Percentiles rank a stretch among this genome's conserved stretches.
Conservation (phyloP, 1,284 basidiomycete genomes). For the Ceratorhiza oryzae-sativae region DNA sequence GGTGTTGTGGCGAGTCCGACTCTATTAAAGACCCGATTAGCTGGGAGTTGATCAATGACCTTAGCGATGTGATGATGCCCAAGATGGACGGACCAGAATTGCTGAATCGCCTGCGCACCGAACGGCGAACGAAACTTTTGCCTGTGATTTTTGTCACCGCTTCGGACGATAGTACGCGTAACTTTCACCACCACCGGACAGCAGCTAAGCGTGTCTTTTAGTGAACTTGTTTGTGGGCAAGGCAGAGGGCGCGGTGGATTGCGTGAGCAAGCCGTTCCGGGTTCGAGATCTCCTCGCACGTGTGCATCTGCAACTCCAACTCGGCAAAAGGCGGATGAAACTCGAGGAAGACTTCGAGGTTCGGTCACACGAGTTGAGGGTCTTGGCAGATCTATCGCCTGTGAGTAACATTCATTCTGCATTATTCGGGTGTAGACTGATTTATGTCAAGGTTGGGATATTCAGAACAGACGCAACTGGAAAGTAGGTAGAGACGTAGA, state of each 20-base stretch:
- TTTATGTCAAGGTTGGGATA: conserved; percentile 29
- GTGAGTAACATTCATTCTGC: background rate
- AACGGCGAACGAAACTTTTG: conserved; percentile 40
- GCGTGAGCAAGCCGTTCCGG: conserved; percentile 49
- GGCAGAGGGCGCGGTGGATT: conserved; percentile 51
- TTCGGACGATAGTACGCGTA: background rate
- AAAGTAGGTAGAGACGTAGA: background rate
- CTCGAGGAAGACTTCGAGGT: conserved; percentile 50
- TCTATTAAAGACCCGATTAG: no score
- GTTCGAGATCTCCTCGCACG: conserved; percentile 54
- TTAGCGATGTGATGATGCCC: conserved; percentile 34
- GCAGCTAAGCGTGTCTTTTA: background rate
- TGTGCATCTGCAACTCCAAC: conserved; percentile 47
- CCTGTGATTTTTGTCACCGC: conserved; percentile 50
- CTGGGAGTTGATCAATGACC: background rate
- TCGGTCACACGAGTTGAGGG: conserved; percentile 48
- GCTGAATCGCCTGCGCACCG: conserved; percentile 3
- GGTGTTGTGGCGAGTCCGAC: conserved; percentile 3
- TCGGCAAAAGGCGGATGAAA: conserved; percentile 47
- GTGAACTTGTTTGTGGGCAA: background rate
- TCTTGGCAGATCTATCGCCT: conserved; percentile 40
- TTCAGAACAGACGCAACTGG: conserved; percentile 16
- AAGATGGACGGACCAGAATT: conserved; percentile 20
- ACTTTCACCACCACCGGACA: conserved; percentile 45
- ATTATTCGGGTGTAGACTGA: background rate